A percentile compares a stretch with the other conserved stretches of the same genome.
phyloP scores from a whole-genome alignment of 2,329 filamentous ascomycete genomes.

The Epicoccum nigrum region DNA sequence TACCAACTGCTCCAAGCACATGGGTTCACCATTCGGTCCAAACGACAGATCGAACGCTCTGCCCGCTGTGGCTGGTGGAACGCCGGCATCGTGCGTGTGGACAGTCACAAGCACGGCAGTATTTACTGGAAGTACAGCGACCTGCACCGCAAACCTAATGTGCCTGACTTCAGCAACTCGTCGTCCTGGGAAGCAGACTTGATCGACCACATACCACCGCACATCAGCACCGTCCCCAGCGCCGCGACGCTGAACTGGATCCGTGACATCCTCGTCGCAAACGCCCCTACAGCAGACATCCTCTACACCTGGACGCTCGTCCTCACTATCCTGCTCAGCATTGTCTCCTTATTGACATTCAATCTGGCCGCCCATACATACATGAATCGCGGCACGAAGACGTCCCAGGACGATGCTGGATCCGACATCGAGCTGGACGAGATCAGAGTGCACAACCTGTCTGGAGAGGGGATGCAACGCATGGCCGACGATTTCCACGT shows the following conservation, averaged over 20 bases:
- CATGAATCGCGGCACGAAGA: not conserved
- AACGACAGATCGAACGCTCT: not conserved
- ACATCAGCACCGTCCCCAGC: not conserved
- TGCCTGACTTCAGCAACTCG: not conserved
- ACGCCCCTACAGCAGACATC: not conserved
- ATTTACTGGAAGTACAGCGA: conserved; percentile 4
- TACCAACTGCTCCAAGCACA: not conserved
- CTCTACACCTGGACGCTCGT: not conserved
- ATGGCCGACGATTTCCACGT: not conserved
- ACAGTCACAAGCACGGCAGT: not conserved
- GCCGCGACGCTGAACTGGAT: not conserved
- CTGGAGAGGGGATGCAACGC: conserved; percentile 1
- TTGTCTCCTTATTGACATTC: not conserved
- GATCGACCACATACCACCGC: not conserved
- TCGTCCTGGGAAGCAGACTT: not conserved
- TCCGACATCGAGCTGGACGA: conserved; percentile 8
- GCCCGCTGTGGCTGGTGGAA: conserved; percentile 7
- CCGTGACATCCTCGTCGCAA: not conserved
- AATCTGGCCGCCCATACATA: not conserved
- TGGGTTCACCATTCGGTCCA: not conserved
- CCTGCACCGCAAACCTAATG: not conserved
- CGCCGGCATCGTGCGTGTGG: not conserved
- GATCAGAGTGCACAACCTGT: conserved; percentile 4
- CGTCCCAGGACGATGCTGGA: not conserved
- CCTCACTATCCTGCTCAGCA: not conserved